Percentiles rank a stretch among this genome's conserved stretches.
These are phyloP conservation scores for Fraxinus platypoda DNA, from an alignment of 305 asterid genomes.

Conservation along the genomic window DNA sequence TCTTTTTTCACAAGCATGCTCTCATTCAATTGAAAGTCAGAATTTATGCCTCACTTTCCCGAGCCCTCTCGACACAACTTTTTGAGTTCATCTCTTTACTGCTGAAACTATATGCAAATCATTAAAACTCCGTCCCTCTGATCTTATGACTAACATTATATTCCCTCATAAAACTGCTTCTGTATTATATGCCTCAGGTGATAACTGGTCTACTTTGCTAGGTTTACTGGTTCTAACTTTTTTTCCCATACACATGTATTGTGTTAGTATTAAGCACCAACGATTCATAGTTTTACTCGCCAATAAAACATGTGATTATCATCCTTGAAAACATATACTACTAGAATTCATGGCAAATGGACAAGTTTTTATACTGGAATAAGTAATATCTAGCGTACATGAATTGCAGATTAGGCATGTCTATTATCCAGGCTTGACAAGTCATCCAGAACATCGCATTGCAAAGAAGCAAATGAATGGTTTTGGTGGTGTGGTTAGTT, in stretches of 20 bases:
- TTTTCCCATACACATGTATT: neutral
- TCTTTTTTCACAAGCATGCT: neutral
- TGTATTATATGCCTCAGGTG: neutral
- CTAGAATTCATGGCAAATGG: neutral
- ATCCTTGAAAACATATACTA: neutral
- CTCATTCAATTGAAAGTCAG: neutral
- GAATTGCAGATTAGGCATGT: slow-evolving; percentile 75
- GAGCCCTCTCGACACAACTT: neutral
- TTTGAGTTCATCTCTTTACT: neutral
- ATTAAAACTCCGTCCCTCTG: neutral
- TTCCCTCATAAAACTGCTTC: neutral
- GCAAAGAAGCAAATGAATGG: slow-evolving; percentile 96
- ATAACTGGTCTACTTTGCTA: neutral
- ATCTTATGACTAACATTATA: neutral
- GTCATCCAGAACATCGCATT: slow-evolving; percentile 90
- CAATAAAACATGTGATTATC: neutral
- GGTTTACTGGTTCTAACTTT: neutral
- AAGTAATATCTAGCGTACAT: slow-evolving; percentile 6
- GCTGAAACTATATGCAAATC: neutral
- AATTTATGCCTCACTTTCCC: neutral
- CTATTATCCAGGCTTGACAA: slow-evolving; percentile 90
- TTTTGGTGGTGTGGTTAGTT: slow-evolving; percentile 97
- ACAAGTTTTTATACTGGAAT: neutral
- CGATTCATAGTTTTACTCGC: neutral
- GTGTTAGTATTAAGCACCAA: neutral